Evolutionary conservation across 164 flowering plant genomes (phyloP).

Genomic region (Sextonia rubra): DNA sequence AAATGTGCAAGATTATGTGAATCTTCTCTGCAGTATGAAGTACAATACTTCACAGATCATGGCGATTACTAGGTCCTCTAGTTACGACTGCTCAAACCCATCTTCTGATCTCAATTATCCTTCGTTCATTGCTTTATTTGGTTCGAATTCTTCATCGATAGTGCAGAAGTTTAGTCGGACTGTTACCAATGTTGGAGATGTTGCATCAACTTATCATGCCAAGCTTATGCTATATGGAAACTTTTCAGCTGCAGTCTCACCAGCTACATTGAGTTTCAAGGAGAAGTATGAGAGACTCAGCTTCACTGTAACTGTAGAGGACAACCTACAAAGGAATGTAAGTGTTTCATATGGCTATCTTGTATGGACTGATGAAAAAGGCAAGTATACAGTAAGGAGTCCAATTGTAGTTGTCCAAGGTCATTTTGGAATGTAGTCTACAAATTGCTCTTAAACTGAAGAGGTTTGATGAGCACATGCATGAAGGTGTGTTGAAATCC

Average conservation of each 20-base stretch:
- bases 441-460: no score
- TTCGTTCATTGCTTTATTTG: conserved; percentile 37
- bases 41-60: conserved; percentile 13
- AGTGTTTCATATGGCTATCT: conserved; percentile 26
- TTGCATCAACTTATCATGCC: conserved; percentile 33
- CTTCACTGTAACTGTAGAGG: conserved; percentile 24
- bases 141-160: not conserved
- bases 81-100: conserved; percentile 10
- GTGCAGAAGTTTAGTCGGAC: conserved; percentile 37
- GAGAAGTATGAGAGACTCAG: conserved; percentile 42
- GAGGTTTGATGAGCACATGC: no score
- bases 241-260: conserved; percentile 37
- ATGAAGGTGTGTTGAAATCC: no score
- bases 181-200: conserved; percentile 56
- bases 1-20: not conserved
- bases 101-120: conserved; percentile 54
- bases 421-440: no score
- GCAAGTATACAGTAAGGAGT: conserved; percentile 38
- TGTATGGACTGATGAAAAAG: conserved; percentile 33
- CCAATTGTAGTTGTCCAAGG: conserved; percentile 31
- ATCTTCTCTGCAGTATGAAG: conserved; percentile 6
- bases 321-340: conserved; percentile 4
- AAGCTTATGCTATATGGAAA: conserved; percentile 17
- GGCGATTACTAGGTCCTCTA: conserved; percentile 32
- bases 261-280: conserved; percentile 36